Evolutionary conservation across 2,329 filamentous ascomycete species (phyloP).

Genomic region (Arthrocladium fulminans): DNA sequence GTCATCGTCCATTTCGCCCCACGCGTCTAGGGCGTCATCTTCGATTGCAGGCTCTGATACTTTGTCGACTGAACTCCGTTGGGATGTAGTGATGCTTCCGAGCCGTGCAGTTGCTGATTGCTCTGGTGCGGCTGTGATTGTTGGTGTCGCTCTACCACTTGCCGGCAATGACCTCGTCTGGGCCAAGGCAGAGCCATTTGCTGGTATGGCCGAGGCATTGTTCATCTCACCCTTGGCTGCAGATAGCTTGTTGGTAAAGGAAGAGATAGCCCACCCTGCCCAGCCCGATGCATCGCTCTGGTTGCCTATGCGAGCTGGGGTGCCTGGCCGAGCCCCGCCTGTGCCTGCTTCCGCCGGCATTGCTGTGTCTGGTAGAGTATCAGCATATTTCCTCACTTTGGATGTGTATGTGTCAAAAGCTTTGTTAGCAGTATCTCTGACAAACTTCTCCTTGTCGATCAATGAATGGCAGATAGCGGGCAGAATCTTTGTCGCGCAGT

Average conservation of each 20-base stretch:
- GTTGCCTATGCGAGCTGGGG: slow-evolving; percentile 60
- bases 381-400: slow-evolving; percentile 69
- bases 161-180: slow-evolving; percentile 44
- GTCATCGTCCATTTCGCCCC: slow-evolving; percentile 59
- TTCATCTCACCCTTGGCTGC: slow-evolving; percentile 80
- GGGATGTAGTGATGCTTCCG: slow-evolving; percentile 12
- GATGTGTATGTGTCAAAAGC: slow-evolving; percentile 79
- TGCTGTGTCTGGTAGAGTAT: slow-evolving; percentile 68
- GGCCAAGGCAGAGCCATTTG: slow-evolving; percentile 24
- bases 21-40: slow-evolving; percentile 61
- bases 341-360: slow-evolving; percentile 56
- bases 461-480: slow-evolving; percentile 75
- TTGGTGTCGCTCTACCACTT: slow-evolving; percentile 28
- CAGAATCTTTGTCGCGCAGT: slow-evolving; percentile 74
- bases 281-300: slow-evolving; percentile 62
- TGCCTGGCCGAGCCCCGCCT: slow-evolving; percentile 33
- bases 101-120: slow-evolving; percentile 10
- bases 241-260: slow-evolving; percentile 90
- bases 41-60: slow-evolving; percentile 40
- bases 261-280: slow-evolving; percentile 97
- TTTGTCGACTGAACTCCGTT: slow-evolving; percentile 10
- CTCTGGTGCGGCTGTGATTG: slow-evolving; percentile 14
- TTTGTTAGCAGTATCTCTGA: slow-evolving; percentile 85
- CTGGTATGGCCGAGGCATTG: slow-evolving; percentile 40
- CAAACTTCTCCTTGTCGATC: slow-evolving; percentile 88